Base-by-base conservation (phyloP, 768 basidiomycete species). In the Lactifluus pinguis region DNA sequence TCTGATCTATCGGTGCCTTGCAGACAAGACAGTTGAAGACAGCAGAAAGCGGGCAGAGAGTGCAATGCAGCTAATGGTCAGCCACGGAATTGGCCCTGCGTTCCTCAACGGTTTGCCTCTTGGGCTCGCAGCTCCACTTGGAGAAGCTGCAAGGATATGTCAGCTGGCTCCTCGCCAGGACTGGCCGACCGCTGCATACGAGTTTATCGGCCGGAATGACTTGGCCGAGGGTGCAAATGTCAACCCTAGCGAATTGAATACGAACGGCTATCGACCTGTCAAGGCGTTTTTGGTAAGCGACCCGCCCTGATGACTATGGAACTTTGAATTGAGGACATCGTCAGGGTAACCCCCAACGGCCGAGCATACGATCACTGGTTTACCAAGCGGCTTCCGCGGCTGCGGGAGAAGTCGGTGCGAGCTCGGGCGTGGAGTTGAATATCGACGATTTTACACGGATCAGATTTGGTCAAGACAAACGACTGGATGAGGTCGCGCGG, bases 401-500 rank as follows among this genome's bases (percentile, higher is more conserved):
- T 39, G 69, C 72, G 6, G 84, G 82, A 45, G 84, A 87, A 65
- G 69, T 81, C 1, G 79, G 83, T 54, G 74, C 77, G 4, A 77
- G 83, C 14, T 80, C 87, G 6, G 89, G 89, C 0, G 85, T 89
- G 9, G 89, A 91, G 57, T 73, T 91, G 5, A 83, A 84, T 53
- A 72, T 85, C 41, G 81, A 86, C 50, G 85, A 87, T 52, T 87
- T 89, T 73, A 83, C 89, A 0, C 83, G 84, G 54, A 87, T 94
- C 52, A 83, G 95, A 4, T 98, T 98, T 68, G 89, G 89, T 7
- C 84, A 90, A 63, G 97, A 99, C 73, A 81, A 88, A 19, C 80
- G 95, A 41, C 71, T 99, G 36, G 89, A 94, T 49, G 97, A 99
- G 70, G 93, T 95, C 4, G 86, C 87, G 13, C 81, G 92, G 1